Conservation (phyloP, 768 basidiomycete genomes). For the Boletus edulis region DNA sequence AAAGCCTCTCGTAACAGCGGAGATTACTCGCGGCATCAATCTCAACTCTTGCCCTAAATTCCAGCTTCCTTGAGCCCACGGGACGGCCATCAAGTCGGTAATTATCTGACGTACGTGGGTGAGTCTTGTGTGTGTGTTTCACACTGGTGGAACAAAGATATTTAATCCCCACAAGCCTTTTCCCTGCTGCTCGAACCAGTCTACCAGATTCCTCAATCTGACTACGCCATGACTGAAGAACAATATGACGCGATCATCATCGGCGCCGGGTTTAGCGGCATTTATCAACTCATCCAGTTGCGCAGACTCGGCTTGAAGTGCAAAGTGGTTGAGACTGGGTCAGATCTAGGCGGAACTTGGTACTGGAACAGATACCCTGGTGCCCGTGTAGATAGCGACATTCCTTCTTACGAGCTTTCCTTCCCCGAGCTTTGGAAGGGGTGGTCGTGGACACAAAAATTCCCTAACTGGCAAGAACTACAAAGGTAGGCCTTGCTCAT, state of each 20-base stretch:
- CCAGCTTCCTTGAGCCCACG: no score
- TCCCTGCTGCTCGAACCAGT: no score
- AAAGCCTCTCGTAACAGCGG: no score
- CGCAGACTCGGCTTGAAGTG: constrained; percentile 8
- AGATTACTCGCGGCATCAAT: no score
- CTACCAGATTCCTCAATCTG: no score
- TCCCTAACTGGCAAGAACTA: constrained; percentile 7
- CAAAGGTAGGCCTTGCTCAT: neutral
- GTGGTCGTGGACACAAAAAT: constrained; percentile 11
- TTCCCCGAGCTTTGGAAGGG: constrained; percentile 14
- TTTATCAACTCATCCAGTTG: constrained; percentile 10
- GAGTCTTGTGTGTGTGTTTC: no score
- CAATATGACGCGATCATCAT: constrained; percentile 6
- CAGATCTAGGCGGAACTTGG: constrained; percentile 9
- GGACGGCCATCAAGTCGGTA: no score
- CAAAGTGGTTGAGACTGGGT: constrained; percentile 3
- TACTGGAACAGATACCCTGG: constrained; percentile 16
- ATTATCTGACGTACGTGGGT: no score
- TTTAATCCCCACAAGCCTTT: no score
- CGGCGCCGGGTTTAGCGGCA: constrained; percentile 9
- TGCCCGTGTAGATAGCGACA: constrained; percentile 7
- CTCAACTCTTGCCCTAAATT: no score
- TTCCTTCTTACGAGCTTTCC: constrained; percentile 8
- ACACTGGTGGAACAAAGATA: no score
- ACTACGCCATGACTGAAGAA: constrained; percentile 1